Percentiles rank a stretch among this genome's conserved stretches.
phyloP scores from a whole-genome alignment of 2,329 filamentous ascomycete genomes.

The Phialemoniopsis sp. region DNA sequence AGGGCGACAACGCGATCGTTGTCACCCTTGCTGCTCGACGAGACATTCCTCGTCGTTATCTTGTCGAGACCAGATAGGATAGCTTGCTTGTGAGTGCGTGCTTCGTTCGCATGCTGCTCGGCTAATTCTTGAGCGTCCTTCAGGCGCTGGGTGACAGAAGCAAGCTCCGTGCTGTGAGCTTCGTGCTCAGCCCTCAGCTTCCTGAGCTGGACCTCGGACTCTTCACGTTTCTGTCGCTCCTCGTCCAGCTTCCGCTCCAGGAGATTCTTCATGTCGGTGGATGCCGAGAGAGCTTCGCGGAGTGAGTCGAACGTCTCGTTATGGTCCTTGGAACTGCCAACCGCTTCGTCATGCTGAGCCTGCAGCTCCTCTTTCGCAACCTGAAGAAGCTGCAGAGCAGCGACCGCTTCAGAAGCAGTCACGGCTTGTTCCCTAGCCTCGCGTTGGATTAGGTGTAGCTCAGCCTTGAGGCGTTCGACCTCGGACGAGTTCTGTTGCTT shows the following conservation, averaged over 20 bases:
- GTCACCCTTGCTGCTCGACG: constrained; percentile 36
- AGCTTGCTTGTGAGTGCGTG: constrained; percentile 76
- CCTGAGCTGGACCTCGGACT: constrained; percentile 70
- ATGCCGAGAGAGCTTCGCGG: constrained; percentile 73
- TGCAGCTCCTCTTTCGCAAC: constrained; percentile 82
- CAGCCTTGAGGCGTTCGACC: constrained; percentile 77
- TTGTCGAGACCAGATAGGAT: constrained; percentile 80
- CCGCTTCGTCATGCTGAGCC: constrained; percentile 61
- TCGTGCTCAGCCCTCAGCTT: constrained; percentile 83
- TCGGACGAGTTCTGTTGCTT: constrained; percentile 82
- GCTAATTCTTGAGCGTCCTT: constrained; percentile 84
- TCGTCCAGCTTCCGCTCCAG: constrained; percentile 81
- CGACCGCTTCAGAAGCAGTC: constrained; percentile 70
- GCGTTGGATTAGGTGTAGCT: constrained; percentile 76
- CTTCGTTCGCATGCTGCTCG: constrained; percentile 83
- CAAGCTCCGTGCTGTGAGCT: constrained; percentile 71
- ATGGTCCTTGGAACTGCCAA: constrained; percentile 66
- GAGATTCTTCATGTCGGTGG: constrained; percentile 69
- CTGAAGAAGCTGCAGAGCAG: constrained; percentile 68
- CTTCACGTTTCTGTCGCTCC: constrained; percentile 72
- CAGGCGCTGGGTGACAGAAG: constrained; percentile 67
- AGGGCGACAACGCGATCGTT: constrained; percentile 68
- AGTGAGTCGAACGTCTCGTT: constrained; percentile 69
- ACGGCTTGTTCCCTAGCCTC: constrained; percentile 77
- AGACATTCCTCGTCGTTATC: constrained; percentile 52